These are phyloP conservation scores for Trametes cingulata DNA, from an alignment of 768 basidiomycete genomes.

Conservation along the genomic window DNA sequence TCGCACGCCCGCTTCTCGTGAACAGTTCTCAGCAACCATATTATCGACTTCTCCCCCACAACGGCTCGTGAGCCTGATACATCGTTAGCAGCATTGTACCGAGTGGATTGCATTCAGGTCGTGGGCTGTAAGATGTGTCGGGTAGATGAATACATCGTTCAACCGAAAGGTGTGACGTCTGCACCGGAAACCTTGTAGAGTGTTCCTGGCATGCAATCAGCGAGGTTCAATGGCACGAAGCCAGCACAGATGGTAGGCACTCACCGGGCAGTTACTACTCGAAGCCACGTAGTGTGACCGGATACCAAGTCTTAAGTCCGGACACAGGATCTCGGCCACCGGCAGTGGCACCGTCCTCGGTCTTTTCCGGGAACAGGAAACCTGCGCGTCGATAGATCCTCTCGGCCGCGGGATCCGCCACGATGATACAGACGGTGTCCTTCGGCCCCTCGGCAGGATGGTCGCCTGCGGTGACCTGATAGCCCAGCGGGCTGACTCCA, in stretches of 20 bases:
- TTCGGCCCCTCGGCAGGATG: constrained; percentile 3
- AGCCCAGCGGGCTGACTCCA: constrained; percentile 16
- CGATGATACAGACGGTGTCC: constrained; percentile 14
- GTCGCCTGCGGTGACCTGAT: not conserved
- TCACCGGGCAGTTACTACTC: not conserved
- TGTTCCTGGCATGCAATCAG: not conserved
- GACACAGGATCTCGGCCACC: constrained; percentile 1
- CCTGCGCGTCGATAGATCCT: constrained; percentile 8
- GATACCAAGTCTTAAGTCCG: constrained; percentile 7
- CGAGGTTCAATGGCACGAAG: no score
- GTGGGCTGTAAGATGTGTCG: not conserved
- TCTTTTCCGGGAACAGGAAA: constrained; percentile 6
- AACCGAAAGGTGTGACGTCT: no score
- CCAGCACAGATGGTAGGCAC: no score
- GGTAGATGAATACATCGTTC: not conserved
- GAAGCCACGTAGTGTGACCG: not conserved
- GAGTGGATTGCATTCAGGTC: no score
- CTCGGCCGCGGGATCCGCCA: not conserved
- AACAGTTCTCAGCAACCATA: no score
- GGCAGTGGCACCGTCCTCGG: not conserved
- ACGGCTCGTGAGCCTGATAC: no score
- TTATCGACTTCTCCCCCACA: no score
- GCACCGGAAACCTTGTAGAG: not conserved
- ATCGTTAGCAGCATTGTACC: no score
- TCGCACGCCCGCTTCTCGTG: no score